Conservation (phyloP, 192 early-diverging fungal species). For the Backusella psychrophila region DNA sequence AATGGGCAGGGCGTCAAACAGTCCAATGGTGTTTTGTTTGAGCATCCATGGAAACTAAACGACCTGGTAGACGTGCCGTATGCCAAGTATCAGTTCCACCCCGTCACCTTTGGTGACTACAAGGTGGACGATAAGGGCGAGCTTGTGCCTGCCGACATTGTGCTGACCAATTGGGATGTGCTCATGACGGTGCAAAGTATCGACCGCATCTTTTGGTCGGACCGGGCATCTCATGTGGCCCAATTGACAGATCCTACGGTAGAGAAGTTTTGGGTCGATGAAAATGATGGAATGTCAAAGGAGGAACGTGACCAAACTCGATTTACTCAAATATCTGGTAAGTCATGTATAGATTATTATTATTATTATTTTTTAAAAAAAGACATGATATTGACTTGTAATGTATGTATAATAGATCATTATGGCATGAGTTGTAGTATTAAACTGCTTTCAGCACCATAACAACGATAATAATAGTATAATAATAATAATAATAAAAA, state of each 20-base stretch:
- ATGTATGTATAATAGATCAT: constrained; percentile 30
- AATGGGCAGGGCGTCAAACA: constrained; percentile 26
- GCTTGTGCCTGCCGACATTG: constrained; percentile 49
- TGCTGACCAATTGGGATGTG: constrained; percentile 54
- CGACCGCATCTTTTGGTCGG: constrained; percentile 28
- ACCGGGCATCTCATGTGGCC: neutral
- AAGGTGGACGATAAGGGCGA: constrained; percentile 43
- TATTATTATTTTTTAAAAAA: constrained; percentile 7
- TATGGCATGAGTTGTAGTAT: constrained; percentile 38
- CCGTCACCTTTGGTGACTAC: constrained; percentile 77
- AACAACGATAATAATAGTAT: neutral
- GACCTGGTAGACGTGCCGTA: constrained; percentile 50
- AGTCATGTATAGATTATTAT: neutral
- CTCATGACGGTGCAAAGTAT: constrained; percentile 41
- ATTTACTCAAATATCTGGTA: constrained; percentile 46
- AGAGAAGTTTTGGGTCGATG: constrained; percentile 27
- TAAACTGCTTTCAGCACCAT: neutral
- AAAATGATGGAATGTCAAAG: constrained; percentile 14
- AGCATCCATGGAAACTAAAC: neutral
- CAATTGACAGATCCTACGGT: neutral
- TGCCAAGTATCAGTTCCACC: constrained; percentile 61
- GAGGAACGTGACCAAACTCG: constrained; percentile 15
- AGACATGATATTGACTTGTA: neutral
- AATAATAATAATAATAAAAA: neutral
- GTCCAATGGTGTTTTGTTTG: neutral